Percentiles rank a stretch among this genome's conserved stretches.
Conservation (phyloP, 2,329 filamentous ascomycete genomes). For the Albophoma yamanashiensis region DNA sequence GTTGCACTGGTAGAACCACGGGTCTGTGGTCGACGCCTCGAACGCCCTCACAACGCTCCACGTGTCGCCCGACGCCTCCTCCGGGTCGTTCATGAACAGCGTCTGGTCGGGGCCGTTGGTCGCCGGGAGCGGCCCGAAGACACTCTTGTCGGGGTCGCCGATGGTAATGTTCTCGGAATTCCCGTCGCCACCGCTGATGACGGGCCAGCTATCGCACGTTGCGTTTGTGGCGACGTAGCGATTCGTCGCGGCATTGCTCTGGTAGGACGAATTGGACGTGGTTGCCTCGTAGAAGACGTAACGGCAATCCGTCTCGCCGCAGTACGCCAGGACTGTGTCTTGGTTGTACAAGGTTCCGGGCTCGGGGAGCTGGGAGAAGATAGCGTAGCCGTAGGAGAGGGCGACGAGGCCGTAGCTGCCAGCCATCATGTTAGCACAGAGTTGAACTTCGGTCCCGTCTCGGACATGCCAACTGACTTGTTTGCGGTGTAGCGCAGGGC, state of each 20-base stretch:
- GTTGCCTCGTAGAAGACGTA: conserved; percentile 27
- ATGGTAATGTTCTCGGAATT: conserved; percentile 15
- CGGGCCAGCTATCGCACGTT: conserved; percentile 17
- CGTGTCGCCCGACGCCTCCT: conserved; percentile 10
- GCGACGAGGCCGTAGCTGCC: conserved; percentile 27
- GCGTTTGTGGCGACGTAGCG: conserved; percentile 19
- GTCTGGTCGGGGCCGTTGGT: conserved; percentile 21
- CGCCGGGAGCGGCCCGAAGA: conserved; percentile 11
- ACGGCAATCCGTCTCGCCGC: conserved; percentile 15
- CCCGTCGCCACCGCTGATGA: conserved; percentile 21
- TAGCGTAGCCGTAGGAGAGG: conserved; percentile 15
- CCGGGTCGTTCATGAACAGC: conserved; percentile 23
- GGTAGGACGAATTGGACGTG: conserved; percentile 5
- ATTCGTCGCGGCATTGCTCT: conserved; percentile 16
- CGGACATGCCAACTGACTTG: conserved; percentile 12
- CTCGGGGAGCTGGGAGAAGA: conserved; percentile 11
- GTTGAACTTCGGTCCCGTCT: too few species aligned
- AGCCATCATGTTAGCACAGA: not conserved
- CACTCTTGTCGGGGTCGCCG: conserved; percentile 9
- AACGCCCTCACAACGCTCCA: conserved; percentile 23
- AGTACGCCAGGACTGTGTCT: conserved; percentile 20
- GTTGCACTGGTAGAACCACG: conserved; percentile 32
- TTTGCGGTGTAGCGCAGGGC: conserved; percentile 32
- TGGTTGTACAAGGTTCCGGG: conserved; percentile 19
- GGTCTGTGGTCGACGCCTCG: conserved; percentile 20